Evolutionary conservation across 345 rosid genomes (phyloP).

Genomic region (Eucalyptus pumila): DNA sequence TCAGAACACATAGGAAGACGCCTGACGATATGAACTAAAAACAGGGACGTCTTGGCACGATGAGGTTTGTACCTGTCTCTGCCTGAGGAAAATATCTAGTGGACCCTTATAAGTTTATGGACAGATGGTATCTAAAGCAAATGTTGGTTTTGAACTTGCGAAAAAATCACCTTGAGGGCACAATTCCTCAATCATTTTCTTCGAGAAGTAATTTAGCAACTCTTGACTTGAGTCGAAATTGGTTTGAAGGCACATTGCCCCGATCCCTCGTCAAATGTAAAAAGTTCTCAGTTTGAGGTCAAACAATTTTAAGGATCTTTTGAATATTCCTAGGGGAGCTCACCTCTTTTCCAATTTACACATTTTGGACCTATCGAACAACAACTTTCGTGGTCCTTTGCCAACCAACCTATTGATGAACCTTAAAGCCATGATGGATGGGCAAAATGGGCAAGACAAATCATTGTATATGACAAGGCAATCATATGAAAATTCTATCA

Average conservation of each 20-base stretch:
- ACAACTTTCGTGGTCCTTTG: neutral
- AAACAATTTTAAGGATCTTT: neutral
- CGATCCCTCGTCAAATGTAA: no score
- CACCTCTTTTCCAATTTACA: fast-evolving
- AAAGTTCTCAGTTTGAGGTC: neutral
- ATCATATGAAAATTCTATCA: neutral
- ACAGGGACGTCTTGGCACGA: neutral
- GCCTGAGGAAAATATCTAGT: neutral
- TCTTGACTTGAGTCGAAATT: no score
- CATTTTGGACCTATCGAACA: neutral
- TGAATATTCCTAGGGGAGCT: neutral
- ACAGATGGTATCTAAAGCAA: neutral
- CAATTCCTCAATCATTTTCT: no score
- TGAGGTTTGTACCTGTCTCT: neutral
- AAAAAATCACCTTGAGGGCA: no score
- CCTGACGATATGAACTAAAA: neutral
- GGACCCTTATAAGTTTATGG: neutral
- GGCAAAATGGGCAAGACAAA: neutral
- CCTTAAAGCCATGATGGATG: neutral
- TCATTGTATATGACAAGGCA: neutral
- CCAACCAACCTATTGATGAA: neutral
- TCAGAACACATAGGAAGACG: neutral
- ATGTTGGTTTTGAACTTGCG: neutral
- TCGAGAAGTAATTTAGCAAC: no score
- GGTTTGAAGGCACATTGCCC: no score